Evolutionary conservation across 1,284 basidiomycete genomes (phyloP), one percentile per base, ranked within the genome.

Genomic region (Cystobasidium pallidum): DNA sequence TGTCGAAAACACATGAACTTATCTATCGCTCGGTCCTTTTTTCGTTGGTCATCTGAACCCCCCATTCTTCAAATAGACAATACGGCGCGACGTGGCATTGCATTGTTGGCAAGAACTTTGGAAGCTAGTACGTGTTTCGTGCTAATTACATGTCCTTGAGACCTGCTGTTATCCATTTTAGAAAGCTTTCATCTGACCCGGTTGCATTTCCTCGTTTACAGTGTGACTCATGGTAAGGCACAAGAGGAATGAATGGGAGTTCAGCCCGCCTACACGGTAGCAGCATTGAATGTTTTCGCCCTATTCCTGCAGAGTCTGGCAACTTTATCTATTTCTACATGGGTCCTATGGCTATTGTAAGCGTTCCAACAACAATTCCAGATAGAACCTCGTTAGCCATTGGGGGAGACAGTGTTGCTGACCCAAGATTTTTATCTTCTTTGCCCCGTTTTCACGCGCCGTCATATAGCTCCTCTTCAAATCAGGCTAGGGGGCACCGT

Each of bases 81-180:
- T 72, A 74, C 63, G 68, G 64, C 15, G 52, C 70, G 17, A 74
- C 73, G 34, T 74, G 72, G 72, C 72, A 73, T 43, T 58, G 52
- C 36, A 64, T 74, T 57, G 73, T 74, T 7, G 73, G 73, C n/a
- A 71, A 72, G 63, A 66, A 66, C 59, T 71, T 63, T 36, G 57
- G 57, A 24, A 39, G 30, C 30, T 73, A 55, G 68, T 71, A 41
- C n/a, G 68, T 64, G 2, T n/a, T 28, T 10, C 2, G n/a, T n/a
- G n/a, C n/a, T n/a, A n/a, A n/a, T n/a, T 34, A 8, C 26, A 10
- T 58, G 17, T 15, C 4, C 4, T 2, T 34, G 4, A n/a, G 19
- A 11, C 57, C 21, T 26, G 57, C 34, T 6, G 24, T 26, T 24
- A 49, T 39, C 36, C 13, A 39, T 13, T 13, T 7, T 8, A 28